Conservation (phyloP, 2,329 filamentous ascomycete genomes). For the Xylaria sp. region DNA sequence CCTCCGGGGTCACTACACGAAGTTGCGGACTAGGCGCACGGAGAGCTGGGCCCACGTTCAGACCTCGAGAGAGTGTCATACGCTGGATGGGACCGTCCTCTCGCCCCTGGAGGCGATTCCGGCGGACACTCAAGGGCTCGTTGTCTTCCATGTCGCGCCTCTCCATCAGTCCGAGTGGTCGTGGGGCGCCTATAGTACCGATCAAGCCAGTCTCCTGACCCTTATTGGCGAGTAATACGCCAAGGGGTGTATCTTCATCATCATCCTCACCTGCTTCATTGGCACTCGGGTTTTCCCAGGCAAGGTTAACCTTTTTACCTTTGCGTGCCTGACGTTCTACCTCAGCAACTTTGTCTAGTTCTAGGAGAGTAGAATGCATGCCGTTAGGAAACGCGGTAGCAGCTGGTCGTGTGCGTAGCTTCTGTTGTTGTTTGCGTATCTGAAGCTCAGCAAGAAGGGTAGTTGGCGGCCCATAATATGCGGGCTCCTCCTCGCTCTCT, state of each 20-base stretch:
- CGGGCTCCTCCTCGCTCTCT: slow-evolving; percentile 47
- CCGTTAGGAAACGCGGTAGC: slow-evolving; percentile 69
- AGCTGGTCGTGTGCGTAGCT: slow-evolving; percentile 74
- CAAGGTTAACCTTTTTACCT: slow-evolving; percentile 79
- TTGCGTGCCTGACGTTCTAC: slow-evolving; percentile 77
- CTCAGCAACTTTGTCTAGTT: slow-evolving; percentile 89
- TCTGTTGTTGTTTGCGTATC: slow-evolving; percentile 86
- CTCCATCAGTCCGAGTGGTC: slow-evolving; percentile 78
- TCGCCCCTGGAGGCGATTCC: slow-evolving; percentile 74
- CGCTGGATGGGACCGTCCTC: slow-evolving; percentile 50
- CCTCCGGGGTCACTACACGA: slow-evolving; percentile 43
- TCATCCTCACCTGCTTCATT: slow-evolving; percentile 36
- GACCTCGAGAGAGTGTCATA: slow-evolving; percentile 47
- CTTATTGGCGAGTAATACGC: slow-evolving; percentile 73
- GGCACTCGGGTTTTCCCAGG: slow-evolving; percentile 71
- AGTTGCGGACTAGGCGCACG: slow-evolving; percentile 38
- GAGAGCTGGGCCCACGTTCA: slow-evolving; percentile 37
- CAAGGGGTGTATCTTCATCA: slow-evolving; percentile 77
- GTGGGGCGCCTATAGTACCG: slow-evolving; percentile 60
- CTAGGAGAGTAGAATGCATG: slow-evolving; percentile 87
- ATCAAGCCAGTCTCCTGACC: slow-evolving; percentile 56
- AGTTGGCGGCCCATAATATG: slow-evolving; percentile 76
- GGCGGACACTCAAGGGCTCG: slow-evolving; percentile 80
- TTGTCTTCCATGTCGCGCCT: slow-evolving; percentile 87
- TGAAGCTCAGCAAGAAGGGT: slow-evolving; percentile 93